Base-by-base conservation (phyloP, 495 filamentous ascomycete genomes). In the Trypethelium eluteriae region DNA sequence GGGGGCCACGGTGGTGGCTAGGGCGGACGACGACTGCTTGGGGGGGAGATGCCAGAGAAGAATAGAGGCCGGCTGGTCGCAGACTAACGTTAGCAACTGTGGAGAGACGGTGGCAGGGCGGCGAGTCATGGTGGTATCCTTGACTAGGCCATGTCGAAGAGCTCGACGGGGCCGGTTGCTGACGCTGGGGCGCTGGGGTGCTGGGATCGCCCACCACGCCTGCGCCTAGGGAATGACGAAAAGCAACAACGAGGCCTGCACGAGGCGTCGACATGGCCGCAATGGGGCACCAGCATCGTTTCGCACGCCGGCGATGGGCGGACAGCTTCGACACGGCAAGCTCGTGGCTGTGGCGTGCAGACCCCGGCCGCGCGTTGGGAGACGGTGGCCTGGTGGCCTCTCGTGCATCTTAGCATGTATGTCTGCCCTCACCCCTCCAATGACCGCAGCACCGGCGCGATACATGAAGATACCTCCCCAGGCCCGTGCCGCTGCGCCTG, bases 281-380 rank as follows among this genome's bases (percentile, higher is more conserved):
- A 25, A 25, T 25, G 25, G 25, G 53, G 32, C 36, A 34, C 53
- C 32, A 59, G 4, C 36, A 59, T 18, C 53, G 53, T 59, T 59
- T 59, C 53, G 53, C 18, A 34, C 25, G 25, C 53, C 25, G 53
- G 25, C 25, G 25, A 14, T 18, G 25, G 53, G 25, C 36, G 6
- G 53, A 59, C n/a, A 25, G 5, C 32, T 18, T 9, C 53, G 5
- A 14, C 53, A 34, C 53, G 53, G 53, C 53, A 36, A 34, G 53
- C 53, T 59, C 53, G 53, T 59, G 53, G 53, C 53, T 59, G 53
- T 59, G 53, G 53, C 53, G 53, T 36, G 53, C 53, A 59, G 53
- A 59, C 34, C 53, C 53, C 18, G 53, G 53, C 18, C 32, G 53
- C 53, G 53, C 53, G 53, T 36, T 59, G 53, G 18, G 36, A n/a